These are phyloP conservation scores for Closterium sp. DNA, from an alignment of 139 green algal species.

Conservation along the genomic window DNA sequence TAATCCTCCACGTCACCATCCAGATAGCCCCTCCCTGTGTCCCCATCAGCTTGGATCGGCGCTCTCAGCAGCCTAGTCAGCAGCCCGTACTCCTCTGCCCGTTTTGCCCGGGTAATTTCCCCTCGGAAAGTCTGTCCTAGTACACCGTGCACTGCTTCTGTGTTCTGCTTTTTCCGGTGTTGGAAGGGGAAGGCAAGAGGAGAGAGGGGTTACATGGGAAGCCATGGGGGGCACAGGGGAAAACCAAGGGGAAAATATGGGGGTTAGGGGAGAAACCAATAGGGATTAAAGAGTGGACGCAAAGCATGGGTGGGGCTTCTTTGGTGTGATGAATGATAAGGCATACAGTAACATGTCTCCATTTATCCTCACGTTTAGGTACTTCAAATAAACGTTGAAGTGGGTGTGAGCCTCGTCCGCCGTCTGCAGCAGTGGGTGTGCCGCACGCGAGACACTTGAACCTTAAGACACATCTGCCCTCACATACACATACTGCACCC, in stretches of 20 bases:
- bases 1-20: conserved; percentile 21
- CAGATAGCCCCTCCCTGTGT: conserved; percentile 18
- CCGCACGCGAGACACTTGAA: too few species aligned
- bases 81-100: background rate
- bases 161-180: background rate
- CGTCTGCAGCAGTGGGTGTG: background rate
- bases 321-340: too few species aligned
- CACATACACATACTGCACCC: too few species aligned
- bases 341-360: background rate
- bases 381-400: background rate
- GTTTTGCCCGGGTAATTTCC: background rate
- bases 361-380: background rate
- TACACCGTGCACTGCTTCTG: background rate
- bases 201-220: background rate
- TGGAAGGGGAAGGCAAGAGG: background rate
- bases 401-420: too few species aligned
- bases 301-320: too few species aligned
- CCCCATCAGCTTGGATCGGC: conserved; percentile 20
- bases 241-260: background rate
- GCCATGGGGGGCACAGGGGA: background rate
- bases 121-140: conserved; percentile 26
- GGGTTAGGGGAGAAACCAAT: too few species aligned
- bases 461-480: too few species aligned
- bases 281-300: too few species aligned
- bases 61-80: background rate